A percentile compares a stretch with the other conserved stretches of the same genome.
Conservation (phyloP, 495 filamentous ascomycete species). For the Penicillium waksmanii region DNA sequence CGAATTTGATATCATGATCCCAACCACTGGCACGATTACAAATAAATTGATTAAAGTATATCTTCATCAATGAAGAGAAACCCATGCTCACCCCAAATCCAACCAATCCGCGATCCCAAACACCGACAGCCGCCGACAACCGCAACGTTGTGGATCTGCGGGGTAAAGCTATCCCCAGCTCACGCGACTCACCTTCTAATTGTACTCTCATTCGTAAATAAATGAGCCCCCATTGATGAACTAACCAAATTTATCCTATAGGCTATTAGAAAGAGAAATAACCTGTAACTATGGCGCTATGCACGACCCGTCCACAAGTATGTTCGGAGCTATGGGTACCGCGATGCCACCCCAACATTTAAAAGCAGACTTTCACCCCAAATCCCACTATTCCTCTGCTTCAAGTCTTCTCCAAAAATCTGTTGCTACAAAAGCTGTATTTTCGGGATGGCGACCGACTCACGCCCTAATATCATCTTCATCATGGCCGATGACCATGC, state of each 20-base stretch:
- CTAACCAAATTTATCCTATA: neutral
- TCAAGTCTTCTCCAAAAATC: no score
- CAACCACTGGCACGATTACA: neutral
- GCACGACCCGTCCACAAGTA: neutral
- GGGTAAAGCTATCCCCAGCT: neutral
- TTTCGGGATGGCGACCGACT: conserved; percentile 1
- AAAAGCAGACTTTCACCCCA: neutral
- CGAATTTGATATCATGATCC: neutral
- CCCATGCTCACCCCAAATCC: neutral
- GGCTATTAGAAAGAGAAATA: no score
- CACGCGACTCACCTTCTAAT: neutral
- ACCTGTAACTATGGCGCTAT: no score
- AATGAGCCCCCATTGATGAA: neutral
- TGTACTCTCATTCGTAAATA: neutral
- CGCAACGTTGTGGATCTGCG: conserved; percentile 12
- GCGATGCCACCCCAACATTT: neutral
- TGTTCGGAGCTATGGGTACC: neutral
- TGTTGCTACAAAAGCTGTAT: no score
- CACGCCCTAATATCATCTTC: conserved; percentile 47
- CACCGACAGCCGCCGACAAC: conserved; percentile 19
- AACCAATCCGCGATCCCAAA: neutral
- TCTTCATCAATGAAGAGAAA: neutral
- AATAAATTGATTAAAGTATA: no score
- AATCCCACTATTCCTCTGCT: no score
- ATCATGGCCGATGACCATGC: conserved; percentile 55